Evolutionary conservation across 305 asterid species (phyloP).

Genomic region (Fraxinus angustifolia): DNA sequence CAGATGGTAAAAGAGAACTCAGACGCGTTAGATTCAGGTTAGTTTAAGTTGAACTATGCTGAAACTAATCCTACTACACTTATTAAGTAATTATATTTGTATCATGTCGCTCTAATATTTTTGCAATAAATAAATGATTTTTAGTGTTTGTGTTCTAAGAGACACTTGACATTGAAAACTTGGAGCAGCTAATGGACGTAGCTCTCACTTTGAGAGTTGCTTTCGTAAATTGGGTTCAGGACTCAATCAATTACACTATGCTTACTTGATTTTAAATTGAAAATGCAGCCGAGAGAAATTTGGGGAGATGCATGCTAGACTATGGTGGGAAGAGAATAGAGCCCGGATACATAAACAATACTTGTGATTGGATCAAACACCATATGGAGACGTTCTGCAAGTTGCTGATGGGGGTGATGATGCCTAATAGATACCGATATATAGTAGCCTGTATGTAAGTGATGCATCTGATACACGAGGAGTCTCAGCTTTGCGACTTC

Average conservation of each 20-base stretch:
- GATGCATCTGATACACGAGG: not conserved
- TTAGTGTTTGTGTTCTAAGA: not conserved
- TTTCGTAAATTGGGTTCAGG: not conserved
- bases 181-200: not conserved
- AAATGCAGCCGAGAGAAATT: conserved; percentile 79
- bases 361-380: conserved; percentile 36
- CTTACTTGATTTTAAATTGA: not conserved
- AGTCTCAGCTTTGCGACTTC: conserved; percentile 27
- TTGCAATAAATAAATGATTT: not conserved
- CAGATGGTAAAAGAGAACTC: conserved; percentile 24
- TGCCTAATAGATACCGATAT: not conserved
- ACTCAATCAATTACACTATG: not conserved
- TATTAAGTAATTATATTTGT: not conserved
- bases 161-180: not conserved
- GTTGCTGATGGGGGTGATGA: not conserved
- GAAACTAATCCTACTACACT: not conserved
- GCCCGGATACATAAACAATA: conserved; percentile 77
- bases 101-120: not conserved
- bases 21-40: conserved; percentile 26
- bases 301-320: conserved; percentile 77
- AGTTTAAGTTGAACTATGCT: not conserved
- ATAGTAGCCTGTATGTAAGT: not conserved
- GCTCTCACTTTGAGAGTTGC: not conserved
- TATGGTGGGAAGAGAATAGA: conserved; percentile 95
- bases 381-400: not conserved